These are phyloP conservation scores for Aspergillus candidus DNA, from an alignment of 2,329 filamentous ascomycete species.

Conservation along the genomic window DNA sequence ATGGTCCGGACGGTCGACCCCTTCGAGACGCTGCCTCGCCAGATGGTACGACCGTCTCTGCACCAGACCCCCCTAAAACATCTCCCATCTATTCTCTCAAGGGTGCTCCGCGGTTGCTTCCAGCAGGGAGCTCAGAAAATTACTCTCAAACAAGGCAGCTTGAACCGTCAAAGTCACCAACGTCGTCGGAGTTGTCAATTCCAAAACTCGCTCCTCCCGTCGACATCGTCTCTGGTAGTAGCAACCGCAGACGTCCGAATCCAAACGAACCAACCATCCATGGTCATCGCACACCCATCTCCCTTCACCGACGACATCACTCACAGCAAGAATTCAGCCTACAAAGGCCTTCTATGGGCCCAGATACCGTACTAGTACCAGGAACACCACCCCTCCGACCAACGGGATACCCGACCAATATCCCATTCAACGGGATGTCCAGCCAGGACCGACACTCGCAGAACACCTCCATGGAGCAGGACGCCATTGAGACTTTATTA, in stretches of 20 bases:
- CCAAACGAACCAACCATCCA: slow-evolving; percentile 25
- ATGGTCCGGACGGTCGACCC: slow-evolving; percentile 21
- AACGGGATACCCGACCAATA: slow-evolving; percentile 12
- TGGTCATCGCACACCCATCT: slow-evolving; percentile 16
- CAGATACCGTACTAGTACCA: slow-evolving; percentile 19
- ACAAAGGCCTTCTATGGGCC: slow-evolving; percentile 14
- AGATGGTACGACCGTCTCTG: slow-evolving; percentile 17
- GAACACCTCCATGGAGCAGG: slow-evolving; percentile 44
- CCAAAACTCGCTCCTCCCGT: slow-evolving; percentile 40
- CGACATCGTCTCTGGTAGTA: slow-evolving; percentile 34
- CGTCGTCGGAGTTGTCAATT: slow-evolving; percentile 15
- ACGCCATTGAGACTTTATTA: slow-evolving; percentile 46
- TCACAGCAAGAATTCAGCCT: slow-evolving; percentile 26
- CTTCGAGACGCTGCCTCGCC: slow-evolving; percentile 20
- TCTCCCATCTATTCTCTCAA: slow-evolving; percentile 9
- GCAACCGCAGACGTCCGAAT: slow-evolving; percentile 33
- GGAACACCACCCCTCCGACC: slow-evolving; percentile 29
- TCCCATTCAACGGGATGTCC: slow-evolving; percentile 18
- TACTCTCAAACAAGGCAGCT: slow-evolving; percentile 10
- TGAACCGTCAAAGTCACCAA: slow-evolving; percentile 13
- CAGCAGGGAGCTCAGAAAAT: slow-evolving; percentile 9
- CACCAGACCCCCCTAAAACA: slow-evolving; percentile 14
- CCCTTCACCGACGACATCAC: slow-evolving; percentile 27
- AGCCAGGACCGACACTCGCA: slow-evolving; percentile 35
- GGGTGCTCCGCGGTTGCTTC: slow-evolving; percentile 8